Evolutionary conservation across 352 stramenopile genomes (phyloP), one percentile per base, ranked within the genome.

Genomic region (Globisporangium orthogonon): DNA sequence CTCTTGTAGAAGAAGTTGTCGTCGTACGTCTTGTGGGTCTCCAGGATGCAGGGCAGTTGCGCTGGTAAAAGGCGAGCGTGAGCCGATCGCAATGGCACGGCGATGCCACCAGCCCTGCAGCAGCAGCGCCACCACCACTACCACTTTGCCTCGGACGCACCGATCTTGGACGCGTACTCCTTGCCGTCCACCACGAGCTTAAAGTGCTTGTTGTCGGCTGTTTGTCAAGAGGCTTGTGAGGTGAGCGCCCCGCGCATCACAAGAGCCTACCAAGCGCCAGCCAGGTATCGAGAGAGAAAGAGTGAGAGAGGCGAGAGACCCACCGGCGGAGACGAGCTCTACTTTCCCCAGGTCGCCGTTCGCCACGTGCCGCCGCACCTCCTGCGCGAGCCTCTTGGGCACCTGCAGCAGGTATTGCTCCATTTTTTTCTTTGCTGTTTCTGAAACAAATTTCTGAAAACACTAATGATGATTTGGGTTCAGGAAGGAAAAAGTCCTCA

Each of bases 1-100:
- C 83, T 92, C 55, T 95, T 95, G 73, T 95, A 95, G 43, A 93
- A 89, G 39, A 93, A 85, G 40, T 89, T 91, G 60, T 93, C 83
- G 48, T 95, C 85, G 55, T 95, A 95, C 15, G 85, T 95, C 66
- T 95, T 95, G 74, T 95, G 85, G 3, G 83, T 95, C 70, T 95
- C 85, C 28, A 95, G 50, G 60, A 95, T 92, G 31, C 70, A 85
- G 49, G 85, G 85, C 52, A 95, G 61, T 70, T 95, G 81, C n/a
- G 78, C 85, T 95, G 58, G 4, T 39, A 11, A 23, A 23, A 23
- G 31, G 29, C 28, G 15, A 11, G 13, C 46, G 11, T 37, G 28
- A 45, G 35, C 14, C 35, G 11, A 7, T 4, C 14, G 13, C 14
- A 4, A 6, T 45, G 13, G 40, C 30, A 41, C 53, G 39, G 18